These are phyloP conservation scores for Pseudopithomyces chartarum DNA, from an alignment of 2,329 filamentous ascomycete species.

Conservation along the genomic window DNA sequence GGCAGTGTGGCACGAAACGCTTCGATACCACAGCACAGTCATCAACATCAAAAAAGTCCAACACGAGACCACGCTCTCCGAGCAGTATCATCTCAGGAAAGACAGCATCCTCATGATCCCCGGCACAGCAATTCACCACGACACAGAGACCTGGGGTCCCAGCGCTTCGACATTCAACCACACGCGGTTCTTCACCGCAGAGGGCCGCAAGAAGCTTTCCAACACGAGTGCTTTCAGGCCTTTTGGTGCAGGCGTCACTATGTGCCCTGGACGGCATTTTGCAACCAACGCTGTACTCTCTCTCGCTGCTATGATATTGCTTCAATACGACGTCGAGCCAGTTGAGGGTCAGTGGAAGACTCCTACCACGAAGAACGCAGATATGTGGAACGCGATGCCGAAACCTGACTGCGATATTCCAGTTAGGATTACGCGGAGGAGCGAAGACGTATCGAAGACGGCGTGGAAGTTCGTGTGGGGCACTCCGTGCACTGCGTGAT, in stretches of 20 bases:
- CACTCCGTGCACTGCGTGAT: background rate
- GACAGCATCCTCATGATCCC: slow-evolving; percentile 44
- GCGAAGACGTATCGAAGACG: background rate
- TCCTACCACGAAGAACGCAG: slow-evolving; percentile 29
- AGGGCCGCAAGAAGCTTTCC: slow-evolving; percentile 16
- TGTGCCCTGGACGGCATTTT: slow-evolving; percentile 48
- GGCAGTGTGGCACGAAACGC: slow-evolving; percentile 50
- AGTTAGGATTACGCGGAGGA: slow-evolving; percentile 17
- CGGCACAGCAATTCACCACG: slow-evolving; percentile 35
- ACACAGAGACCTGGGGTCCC: slow-evolving; percentile 40
- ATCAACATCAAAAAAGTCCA: slow-evolving; percentile 45
- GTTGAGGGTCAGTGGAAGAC: slow-evolving; percentile 22
- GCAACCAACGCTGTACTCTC: slow-evolving; percentile 41
- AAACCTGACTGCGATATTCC: slow-evolving; percentile 33
- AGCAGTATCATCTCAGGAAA: slow-evolving; percentile 45
- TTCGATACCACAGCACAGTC: slow-evolving; percentile 47
- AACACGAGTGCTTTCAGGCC: slow-evolving; percentile 37
- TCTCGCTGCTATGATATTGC: slow-evolving; percentile 37
- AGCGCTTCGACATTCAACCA: slow-evolving; percentile 40
- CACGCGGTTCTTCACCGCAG: slow-evolving; percentile 32
- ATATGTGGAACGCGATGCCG: slow-evolving; percentile 40
- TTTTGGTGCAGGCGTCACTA: slow-evolving; percentile 41
- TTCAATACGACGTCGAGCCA: slow-evolving; percentile 39
- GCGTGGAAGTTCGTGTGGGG: slow-evolving; percentile 31
- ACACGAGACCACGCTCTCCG: slow-evolving; percentile 40